Conservation (phyloP, 2,329 filamentous ascomycete species). For the Dryadomyces sulphureus region DNA sequence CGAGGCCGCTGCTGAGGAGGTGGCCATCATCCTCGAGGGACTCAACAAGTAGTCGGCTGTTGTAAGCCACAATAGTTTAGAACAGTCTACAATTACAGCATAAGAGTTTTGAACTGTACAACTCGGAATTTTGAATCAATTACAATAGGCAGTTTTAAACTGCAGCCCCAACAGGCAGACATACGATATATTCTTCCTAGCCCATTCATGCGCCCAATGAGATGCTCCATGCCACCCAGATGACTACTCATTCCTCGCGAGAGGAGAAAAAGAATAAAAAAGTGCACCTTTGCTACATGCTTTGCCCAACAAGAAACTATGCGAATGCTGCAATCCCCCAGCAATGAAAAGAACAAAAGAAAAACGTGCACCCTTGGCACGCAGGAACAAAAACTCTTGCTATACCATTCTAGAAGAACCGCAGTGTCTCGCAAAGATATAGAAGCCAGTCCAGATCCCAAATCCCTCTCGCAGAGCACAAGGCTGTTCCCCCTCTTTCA, state of each 20-base stretch:
- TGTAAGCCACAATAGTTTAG: too few species aligned
- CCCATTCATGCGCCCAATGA: neutral
- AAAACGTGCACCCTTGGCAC: neutral
- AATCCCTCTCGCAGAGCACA: too few species aligned
- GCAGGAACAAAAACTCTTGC: neutral
- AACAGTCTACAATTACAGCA: too few species aligned
- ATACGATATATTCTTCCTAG: too few species aligned
- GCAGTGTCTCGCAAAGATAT: neutral
- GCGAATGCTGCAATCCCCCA: neutral
- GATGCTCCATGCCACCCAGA: neutral
- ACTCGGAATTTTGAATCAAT: too few species aligned
- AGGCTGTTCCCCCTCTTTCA: too few species aligned
- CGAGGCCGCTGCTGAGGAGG: slow-evolving; percentile 28
- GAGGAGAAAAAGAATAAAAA: too few species aligned
- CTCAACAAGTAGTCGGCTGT: too few species aligned
- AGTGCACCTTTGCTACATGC: neutral
- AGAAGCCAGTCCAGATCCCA: neutral
- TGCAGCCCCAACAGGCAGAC: too few species aligned
- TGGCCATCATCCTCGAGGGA: slow-evolving; percentile 22
- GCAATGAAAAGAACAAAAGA: neutral
- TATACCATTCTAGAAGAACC: neutral
- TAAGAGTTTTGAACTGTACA: too few species aligned
- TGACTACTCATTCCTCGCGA: neutral
- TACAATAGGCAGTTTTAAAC: too few species aligned
- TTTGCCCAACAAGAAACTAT: neutral